These are phyloP conservation scores for Metschnikowia dekortorum DNA, from an alignment of 805 yeast species.

Conservation along the genomic window DNA sequence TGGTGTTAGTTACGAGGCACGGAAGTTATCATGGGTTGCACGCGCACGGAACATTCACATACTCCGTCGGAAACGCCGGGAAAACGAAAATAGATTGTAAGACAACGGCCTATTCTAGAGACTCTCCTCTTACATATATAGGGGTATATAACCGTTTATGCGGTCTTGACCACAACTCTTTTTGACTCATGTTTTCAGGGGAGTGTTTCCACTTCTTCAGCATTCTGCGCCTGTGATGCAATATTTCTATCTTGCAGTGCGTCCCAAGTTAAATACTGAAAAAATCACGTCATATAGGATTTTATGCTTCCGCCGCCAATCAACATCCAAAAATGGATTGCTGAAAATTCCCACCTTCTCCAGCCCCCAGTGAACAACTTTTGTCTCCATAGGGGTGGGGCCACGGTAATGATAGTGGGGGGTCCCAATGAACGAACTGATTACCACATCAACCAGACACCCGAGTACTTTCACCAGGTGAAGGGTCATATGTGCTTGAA, in stretches of 20 bases:
- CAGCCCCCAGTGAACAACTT: slow-evolving; percentile 92
- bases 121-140: too few species aligned
- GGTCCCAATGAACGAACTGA: slow-evolving; percentile 95
- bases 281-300: neutral
- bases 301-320: slow-evolving; percentile 62
- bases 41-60: neutral
- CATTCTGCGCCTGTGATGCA: neutral
- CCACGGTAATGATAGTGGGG: slow-evolving; percentile 92
- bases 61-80: neutral
- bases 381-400: slow-evolving; percentile 87
- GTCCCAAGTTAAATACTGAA: neutral
- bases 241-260: neutral
- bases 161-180: too few species aligned
- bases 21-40: neutral
- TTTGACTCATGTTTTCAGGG: neutral
- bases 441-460: slow-evolving; percentile 89
- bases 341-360: slow-evolving; percentile 66
- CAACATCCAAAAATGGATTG: slow-evolving; percentile 75
- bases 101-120: too few species aligned
- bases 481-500: slow-evolving; percentile 81
- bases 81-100: too few species aligned
- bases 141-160: too few species aligned
- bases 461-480: slow-evolving; percentile 87
- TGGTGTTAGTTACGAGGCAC: neutral
- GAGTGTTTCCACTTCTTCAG: neutral